phyloP scores from a whole-genome alignment of 441 rosid species.

The Dalechampia spathulata region DNA sequence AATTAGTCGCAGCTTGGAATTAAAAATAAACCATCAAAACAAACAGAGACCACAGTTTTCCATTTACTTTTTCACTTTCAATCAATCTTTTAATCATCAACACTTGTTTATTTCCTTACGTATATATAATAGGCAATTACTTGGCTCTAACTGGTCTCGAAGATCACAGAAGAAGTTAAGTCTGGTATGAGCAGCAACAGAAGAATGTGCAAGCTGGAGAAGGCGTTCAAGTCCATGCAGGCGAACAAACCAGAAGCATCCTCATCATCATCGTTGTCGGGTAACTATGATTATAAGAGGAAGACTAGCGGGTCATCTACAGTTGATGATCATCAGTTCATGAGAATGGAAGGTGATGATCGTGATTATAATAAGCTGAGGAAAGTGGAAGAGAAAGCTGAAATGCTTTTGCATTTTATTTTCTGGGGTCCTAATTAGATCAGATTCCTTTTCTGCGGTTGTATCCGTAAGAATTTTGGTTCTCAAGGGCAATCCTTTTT shows the following conservation, averaged over 20 bases:
- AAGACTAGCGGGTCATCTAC: not conserved
- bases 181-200: constrained; percentile 12
- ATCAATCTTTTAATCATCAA: too few relatives aligned
- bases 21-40: too few relatives aligned
- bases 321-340: not conserved
- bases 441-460: too few relatives aligned
- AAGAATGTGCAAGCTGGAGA: constrained; percentile 17
- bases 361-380: not conserved
- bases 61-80: too few relatives aligned
- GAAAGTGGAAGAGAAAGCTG: constrained; percentile 18
- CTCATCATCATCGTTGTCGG: not conserved
- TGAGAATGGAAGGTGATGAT: not conserved
- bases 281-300: not conserved
- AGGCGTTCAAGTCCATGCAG: constrained; percentile 15
- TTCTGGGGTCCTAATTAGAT: constrained; percentile 34
- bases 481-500: too few relatives aligned
- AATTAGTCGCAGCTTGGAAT: too few relatives aligned
- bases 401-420: constrained; percentile 22
- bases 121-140: too few relatives aligned
- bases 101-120: too few relatives aligned
- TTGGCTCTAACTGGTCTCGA: too few relatives aligned
- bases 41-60: too few relatives aligned
- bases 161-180: too few relatives aligned
- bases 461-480: too few relatives aligned
- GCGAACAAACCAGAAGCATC: not conserved